Evolutionary conservation across 1,284 basidiomycete species (phyloP).

Genomic region (Apiotrichum porosum): DNA sequence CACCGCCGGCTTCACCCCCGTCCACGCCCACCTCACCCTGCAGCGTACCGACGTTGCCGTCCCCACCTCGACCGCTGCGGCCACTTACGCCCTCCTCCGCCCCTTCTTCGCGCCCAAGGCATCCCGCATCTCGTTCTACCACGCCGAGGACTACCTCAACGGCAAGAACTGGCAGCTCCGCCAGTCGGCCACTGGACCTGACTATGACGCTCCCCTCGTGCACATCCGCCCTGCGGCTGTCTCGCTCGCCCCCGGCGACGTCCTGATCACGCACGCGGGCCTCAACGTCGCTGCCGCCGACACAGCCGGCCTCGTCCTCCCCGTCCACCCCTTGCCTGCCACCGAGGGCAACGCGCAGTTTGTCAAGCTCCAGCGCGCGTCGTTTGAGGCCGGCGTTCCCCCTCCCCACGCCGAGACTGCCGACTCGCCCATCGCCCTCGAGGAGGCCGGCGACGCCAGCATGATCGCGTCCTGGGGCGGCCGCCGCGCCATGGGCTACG

Average conservation of each 20-base stretch:
- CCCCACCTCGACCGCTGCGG: conserved; percentile 26
- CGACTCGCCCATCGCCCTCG: conserved; percentile 22
- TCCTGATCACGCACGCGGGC: conserved; percentile 34
- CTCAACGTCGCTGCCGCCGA: conserved; percentile 17
- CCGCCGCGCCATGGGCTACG: conserved; percentile 37
- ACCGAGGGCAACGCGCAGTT: conserved; percentile 21
- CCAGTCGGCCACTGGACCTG: conserved; percentile 3
- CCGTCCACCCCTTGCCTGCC: conserved; percentile 26
- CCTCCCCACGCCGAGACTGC: conserved; percentile 19
- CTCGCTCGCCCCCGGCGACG: conserved; percentile 34
- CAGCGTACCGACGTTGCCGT: conserved; percentile 24
- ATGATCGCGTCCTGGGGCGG: conserved; percentile 26
- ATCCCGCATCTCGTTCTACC: conserved; percentile 39
- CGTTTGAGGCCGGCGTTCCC: conserved; percentile 39
- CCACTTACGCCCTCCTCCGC: conserved; percentile 38
- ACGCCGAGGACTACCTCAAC: conserved; percentile 29
- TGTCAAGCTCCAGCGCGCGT: conserved; percentile 24
- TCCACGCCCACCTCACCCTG: conserved; percentile 37
- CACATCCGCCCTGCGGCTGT: conserved; percentile 20
- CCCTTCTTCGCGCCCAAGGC: conserved; percentile 33
- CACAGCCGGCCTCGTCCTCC: conserved; percentile 25
- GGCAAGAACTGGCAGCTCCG: conserved; percentile 32
- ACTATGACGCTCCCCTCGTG: conserved; percentile 25
- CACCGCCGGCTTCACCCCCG: conserved; percentile 14
- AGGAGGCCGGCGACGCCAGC: conserved; percentile 19